Percentiles rank a stretch among this genome's conserved stretches.
Evolutionary conservation across 2,329 filamentous ascomycete genomes (phyloP).

Genomic region (Sporothrix phasma): DNA sequence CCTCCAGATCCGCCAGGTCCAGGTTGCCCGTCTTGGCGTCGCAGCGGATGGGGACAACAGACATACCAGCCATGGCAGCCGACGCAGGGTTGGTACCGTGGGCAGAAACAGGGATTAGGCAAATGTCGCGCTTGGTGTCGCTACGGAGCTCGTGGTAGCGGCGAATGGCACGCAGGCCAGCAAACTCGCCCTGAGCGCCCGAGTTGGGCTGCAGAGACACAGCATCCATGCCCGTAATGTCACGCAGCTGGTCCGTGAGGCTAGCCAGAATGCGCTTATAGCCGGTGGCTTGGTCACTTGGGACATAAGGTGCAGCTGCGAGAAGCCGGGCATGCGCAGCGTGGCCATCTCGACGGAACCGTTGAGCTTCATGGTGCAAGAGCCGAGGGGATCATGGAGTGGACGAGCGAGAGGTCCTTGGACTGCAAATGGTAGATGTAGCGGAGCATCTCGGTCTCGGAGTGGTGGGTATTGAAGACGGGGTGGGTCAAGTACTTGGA

Average conservation of each 20-base stretch:
- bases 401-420: conserved; percentile 85
- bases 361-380: conserved; percentile 98
- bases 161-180: conserved; percentile 78
- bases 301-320: conserved; percentile 71
- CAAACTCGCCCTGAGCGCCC: conserved; percentile 89
- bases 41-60: conserved; percentile 86
- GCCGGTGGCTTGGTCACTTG: conserved; percentile 51
- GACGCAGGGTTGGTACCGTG: conserved; percentile 95
- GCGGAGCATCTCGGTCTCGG: conserved; percentile 84
- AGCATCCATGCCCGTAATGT: conserved; percentile 83
- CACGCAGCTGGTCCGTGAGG: conserved; percentile 64
- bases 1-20: conserved; percentile 73
- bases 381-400: conserved; percentile 98
- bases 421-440: conserved; percentile 92
- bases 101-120: conserved; percentile 87
- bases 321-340: conserved; percentile 65
- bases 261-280: conserved; percentile 61
- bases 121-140: conserved; percentile 71
- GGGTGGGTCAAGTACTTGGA: conserved; percentile 76
- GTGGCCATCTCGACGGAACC: conserved; percentile 88
- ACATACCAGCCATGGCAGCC: conserved; percentile 92
- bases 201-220: conserved; percentile 91
- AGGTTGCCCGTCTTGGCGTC: conserved; percentile 80
- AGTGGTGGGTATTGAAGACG: conserved; percentile 91
- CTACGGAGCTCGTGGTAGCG: conserved; percentile 65